Evolutionary conservation across 2,329 filamentous ascomycete genomes (phyloP), one percentile per base, ranked within the genome.

Genomic region (Pseudocercospora macadamiae): DNA sequence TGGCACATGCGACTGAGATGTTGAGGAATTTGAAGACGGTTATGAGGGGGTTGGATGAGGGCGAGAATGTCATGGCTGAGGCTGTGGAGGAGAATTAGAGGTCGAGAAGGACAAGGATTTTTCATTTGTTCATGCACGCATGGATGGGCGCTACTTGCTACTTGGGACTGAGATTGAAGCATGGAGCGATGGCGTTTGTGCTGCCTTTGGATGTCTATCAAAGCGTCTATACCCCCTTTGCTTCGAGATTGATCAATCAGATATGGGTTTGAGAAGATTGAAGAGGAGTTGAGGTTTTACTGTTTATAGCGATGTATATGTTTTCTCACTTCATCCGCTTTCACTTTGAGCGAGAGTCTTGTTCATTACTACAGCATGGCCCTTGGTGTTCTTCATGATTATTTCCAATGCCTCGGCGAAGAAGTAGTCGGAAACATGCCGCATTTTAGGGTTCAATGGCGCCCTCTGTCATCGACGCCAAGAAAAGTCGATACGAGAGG

Each of bases 1-100:
- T 96, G 12, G 93, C 91, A 2, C 87, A 96, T 70, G 96, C 93
- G 42, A 85, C 86, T 71, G 90, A 88, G 70, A 87, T 97, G 84
- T 87, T 97, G 68, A 84, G 83, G 64, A 93, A 97, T 75, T 70
- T 97, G 74, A 87, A 88, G 71, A 90, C 88, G 74, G 90, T 99
- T 53, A 90, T 90, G 63, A 89, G 91, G 66, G 81, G 97, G 75
- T 77, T 99, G 71, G 93, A 99, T 75, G 95, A 99, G 74, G 92
- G 91, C 1, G 95, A 99, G 80, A 89, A 95, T 75, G 79, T 96
- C 65, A 89, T 96, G 83, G 70, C 69, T 12, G 70, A 72, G 57
- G 71, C 65, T 9, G 59, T 54, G 55, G 68, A 68, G 21, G 18
- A 45, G 14, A 49, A 16, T 14, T 16, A 30, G n/a, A n/a, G n/a